Evolutionary conservation across 129 eudicot genomes (phyloP).

Genomic region (Lactuca saligna): DNA sequence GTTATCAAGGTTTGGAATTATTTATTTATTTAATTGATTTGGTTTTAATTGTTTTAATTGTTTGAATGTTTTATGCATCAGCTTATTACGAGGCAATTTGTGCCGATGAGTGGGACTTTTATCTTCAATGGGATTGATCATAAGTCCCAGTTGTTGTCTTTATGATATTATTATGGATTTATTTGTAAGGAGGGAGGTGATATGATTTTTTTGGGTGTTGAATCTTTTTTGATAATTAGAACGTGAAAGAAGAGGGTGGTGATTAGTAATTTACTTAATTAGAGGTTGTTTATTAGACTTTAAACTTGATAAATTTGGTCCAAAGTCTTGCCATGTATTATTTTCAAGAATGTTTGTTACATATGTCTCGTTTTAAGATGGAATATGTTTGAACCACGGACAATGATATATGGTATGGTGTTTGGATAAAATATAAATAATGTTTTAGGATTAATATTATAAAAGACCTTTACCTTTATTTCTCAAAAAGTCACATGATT

Average conservation of each 20-base stretch:
- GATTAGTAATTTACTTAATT: no score
- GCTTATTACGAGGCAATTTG: slow-evolving; percentile 88
- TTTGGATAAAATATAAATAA: not conserved
- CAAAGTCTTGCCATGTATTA: not conserved
- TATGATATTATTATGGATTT: slow-evolving; percentile 29
- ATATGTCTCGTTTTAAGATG: not conserved
- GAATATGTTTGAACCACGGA: not conserved
- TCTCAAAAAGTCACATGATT: no score
- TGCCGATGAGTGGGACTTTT: slow-evolving; percentile 90
- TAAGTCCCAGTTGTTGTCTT: slow-evolving; percentile 72
- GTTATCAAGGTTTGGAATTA: slow-evolving; percentile 63
- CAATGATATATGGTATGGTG: not conserved
- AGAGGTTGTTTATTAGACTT: not conserved
- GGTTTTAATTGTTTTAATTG: slow-evolving; percentile 6
- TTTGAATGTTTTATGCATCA: slow-evolving; percentile 29
- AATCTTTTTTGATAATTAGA: no score
- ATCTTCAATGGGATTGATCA: slow-evolving; percentile 91
- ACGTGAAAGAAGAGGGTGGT: not conserved
- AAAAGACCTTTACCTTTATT: no score
- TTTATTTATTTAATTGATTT: slow-evolving; percentile 8
- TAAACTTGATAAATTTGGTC: not conserved
- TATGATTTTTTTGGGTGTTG: no score
- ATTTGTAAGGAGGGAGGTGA: not conserved
- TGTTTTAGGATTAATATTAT: no score
- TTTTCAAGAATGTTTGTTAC: not conserved